Percentiles rank a stretch among this genome's conserved stretches.
Conservation (phyloP, 129 eudicot species). For the Saposhnikovia divaricata region DNA sequence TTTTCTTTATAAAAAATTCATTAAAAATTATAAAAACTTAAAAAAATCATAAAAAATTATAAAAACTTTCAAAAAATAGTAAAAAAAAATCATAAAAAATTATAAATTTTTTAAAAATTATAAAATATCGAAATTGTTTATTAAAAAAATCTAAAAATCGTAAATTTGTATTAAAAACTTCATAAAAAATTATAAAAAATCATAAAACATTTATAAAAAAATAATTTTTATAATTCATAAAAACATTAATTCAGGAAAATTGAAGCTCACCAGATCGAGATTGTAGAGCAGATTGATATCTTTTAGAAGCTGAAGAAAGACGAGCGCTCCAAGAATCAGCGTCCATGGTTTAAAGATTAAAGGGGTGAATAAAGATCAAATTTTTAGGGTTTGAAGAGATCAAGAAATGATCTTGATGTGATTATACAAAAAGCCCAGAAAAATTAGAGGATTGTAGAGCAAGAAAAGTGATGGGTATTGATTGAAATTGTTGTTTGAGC, state of each 20-base stretch:
- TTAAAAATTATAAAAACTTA: no score
- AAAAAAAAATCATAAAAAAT: no score
- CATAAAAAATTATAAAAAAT: no score
- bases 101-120: no score
- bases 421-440: neutral
- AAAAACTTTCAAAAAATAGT: no score
- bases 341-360: slow-evolving; percentile 46
- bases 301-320: slow-evolving; percentile 65
- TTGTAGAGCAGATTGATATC: slow-evolving; percentile 74
- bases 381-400: slow-evolving; percentile 26
- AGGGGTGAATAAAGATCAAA: slow-evolving; percentile 3
- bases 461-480: neutral
- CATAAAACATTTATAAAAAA: no score
- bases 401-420: neutral
- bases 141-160: no score
- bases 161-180: no score
- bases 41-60: no score
- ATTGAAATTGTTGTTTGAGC: neutral
- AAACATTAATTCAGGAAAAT: neutral
- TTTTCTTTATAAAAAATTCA: no score
- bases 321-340: slow-evolving; percentile 89
- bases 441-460: neutral
- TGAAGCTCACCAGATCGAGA: slow-evolving; percentile 61
- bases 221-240: no score
- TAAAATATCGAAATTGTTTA: no score